Evolutionary conservation across 305 asterid species (phyloP), one percentile per base, ranked within the genome.

Genomic region (Ilex paraguariensis): DNA sequence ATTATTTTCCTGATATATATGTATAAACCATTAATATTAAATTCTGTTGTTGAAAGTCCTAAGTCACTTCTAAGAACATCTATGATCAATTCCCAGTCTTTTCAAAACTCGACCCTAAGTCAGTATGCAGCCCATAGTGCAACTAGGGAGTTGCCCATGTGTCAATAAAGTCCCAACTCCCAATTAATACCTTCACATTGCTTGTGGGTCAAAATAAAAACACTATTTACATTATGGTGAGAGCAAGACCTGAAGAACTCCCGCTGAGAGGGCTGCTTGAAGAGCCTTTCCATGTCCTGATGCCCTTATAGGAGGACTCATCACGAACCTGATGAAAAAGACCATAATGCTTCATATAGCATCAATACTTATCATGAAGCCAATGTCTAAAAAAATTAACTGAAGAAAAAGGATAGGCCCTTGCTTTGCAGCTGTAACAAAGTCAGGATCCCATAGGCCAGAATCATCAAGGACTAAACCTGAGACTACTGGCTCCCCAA

Each of bases 301-400:
- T 69, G 87, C 96, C 79, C 99, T 82, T 62, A 90, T 86, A 54
- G 99, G 99, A 61, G 99, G 98, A 69, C 97, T 93, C 99, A 90
- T 93, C 65, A 93, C 95, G 65, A 79, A 93, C 81, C 99, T 93
- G 79, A 30, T 13, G 30, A 60, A 60, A 60, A n/a, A 67, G 31
- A 57, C 36, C 14, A 44, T 49, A 46, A 28, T 54, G 48, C 42
- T 36, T 36, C 5, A 54, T n/a, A 28, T 15, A 54, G 57, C 57
- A 54, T 54, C 10, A 11, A 46, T 5, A 46, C 15, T 46, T 8
- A 13, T 8, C 3, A 61, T 61, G 51, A 17, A 57, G 46, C 33
- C 53, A 17, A 31, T 17, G 42, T 44, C 52, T 16, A 62, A 68
- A 31, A 71, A 64, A 74, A 64, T 52, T 46, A 62, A 72, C 17